Base-by-base conservation (phyloP, 2,329 filamentous ascomycete genomes). In the Pyricularia grisea region DNA sequence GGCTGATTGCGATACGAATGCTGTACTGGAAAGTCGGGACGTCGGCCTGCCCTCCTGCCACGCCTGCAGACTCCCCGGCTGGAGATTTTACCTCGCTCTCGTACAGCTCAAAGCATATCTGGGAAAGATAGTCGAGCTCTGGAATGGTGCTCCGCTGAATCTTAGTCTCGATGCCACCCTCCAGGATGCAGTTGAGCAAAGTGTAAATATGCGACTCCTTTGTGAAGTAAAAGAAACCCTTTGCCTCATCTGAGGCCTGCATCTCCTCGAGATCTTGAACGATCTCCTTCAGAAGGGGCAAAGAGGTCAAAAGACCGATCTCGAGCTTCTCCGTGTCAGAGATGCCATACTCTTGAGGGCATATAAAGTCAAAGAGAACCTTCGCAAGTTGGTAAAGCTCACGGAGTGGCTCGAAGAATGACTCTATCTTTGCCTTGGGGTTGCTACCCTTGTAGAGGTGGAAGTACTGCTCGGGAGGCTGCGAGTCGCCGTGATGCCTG, bases 151-250 rank as follows among this genome's bases (percentile, higher is more conserved):
- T 94, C 55, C 96, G 91, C 74, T 93, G 91, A 76, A 99, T 98
- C 82, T 99, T 99, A 28, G 94, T 97, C 76, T 96, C 92, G 72
- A 99, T 92, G 33, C 95, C 96, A 71, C 96, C 95, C 78, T 99
- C 95, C 30, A 99, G 87, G 73, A 99, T 98, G 78, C 94, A 98
- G 79, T 99, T 99, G 70, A 99, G 87, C 5, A 99, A 86, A 5
- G 95, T 99, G 81, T 99, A 99, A 72, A 99, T 97, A 78, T 99
- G 95, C 0, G 93, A 97, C 80, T 99, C 95, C 79, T 99, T 99
- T 72, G 95, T 99, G 79, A 99, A 99, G 81, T 99, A 99, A 80
- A 98, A 92, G 83, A 98, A 98, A 1, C 91, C 94, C 77, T 97
- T 97, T 64, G 94, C 93, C 73, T 96, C 92, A 68, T 94, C 90